Conservation (phyloP, 805 yeast genomes). For the Yamadazyma insecticola region DNA sequence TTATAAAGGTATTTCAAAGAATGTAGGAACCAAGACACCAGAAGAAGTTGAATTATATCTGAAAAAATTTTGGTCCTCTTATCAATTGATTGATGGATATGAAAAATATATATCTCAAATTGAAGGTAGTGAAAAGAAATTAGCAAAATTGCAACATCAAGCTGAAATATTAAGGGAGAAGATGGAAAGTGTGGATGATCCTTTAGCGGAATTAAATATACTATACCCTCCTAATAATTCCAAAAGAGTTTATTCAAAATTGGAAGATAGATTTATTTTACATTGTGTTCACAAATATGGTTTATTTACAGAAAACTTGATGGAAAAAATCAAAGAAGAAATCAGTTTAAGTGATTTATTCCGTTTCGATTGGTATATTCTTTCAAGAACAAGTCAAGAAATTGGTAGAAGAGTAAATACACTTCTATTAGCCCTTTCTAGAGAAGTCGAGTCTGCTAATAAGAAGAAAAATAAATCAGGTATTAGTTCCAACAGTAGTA, state of each 20-base stretch:
- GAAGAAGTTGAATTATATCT: conserved; percentile 61
- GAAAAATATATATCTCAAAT: conserved; percentile 70
- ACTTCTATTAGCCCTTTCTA: conserved; percentile 58
- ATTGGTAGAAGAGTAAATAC: conserved; percentile 67
- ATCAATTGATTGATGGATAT: conserved; percentile 58
- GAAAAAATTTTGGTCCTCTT: conserved; percentile 59
- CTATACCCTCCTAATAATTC: conserved; percentile 84
- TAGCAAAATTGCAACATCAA: conserved; percentile 51
- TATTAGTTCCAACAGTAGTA: conserved; percentile 19
- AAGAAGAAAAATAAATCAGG: conserved; percentile 36
- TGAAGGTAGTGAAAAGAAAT: conserved; percentile 67
- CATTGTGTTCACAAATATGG: conserved; percentile 63
- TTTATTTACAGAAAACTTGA: conserved; percentile 51
- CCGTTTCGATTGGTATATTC: conserved; percentile 69
- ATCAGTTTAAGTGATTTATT: conserved; percentile 56
- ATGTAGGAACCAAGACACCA: conserved; percentile 50
- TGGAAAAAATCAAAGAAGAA: conserved; percentile 63
- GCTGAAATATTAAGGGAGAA: conserved; percentile 51
- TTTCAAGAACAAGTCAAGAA: conserved; percentile 69
- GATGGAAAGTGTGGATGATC: conserved; percentile 50
- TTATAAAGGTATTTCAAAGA: conserved; percentile 44
- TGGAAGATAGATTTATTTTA: conserved; percentile 67
- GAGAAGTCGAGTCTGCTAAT: conserved; percentile 49
- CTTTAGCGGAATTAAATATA: conserved; percentile 57
- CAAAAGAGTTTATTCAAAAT: conserved; percentile 61